Base-by-base conservation (phyloP, 2,329 filamentous ascomycete genomes). In the Alternaria viburni region DNA sequence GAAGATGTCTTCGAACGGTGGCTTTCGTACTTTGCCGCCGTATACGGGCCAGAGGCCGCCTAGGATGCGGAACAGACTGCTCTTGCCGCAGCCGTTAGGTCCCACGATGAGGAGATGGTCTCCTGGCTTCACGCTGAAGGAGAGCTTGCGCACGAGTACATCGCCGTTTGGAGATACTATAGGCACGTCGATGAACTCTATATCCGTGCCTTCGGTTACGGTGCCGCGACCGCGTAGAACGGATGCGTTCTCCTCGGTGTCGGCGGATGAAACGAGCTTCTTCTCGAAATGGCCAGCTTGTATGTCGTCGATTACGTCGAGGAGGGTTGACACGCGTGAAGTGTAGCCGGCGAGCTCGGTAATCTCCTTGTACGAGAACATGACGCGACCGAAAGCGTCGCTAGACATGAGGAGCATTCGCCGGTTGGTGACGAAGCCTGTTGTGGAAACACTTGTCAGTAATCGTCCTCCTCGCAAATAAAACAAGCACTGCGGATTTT, bases 11-110 rank as follows among this genome's bases (percentile, higher is more conserved):
- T 92, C 89, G 74, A 95, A 96, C 2, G 92, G 90, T 1, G 96
- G 96, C 79, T 98, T 98, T 74, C 93, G 87, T 19, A 99, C 96
- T 1, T 88, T 93, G 55, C 96, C 96, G 68, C 96, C 95, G 80
- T 99, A 99, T 12, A 98, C 96, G 15, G 96, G 96, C 96, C 96
- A 99, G 3, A 99, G 85, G 0, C 96, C 96, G 65, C 96, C 96
- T 1, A 99, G 87, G 70, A 99, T 99, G 41, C 96, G 90, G 87
- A 99, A 99, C 4, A 99, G 86, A 15, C 92, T 96, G 0, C 93
- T 97, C 81, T 99, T 99, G 45, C 96, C 96, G 79, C 96, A 99
- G 41, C 96, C 96, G 78, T 99, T 99, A 21, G 96, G 96, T 1
- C 96, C 96, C 45, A 98, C 92, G 45, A 99, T 96, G 41, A 99